phyloP scores from a whole-genome alignment of 1,139 yeast species.

The Zygotorulaspora mrakii region DNA sequence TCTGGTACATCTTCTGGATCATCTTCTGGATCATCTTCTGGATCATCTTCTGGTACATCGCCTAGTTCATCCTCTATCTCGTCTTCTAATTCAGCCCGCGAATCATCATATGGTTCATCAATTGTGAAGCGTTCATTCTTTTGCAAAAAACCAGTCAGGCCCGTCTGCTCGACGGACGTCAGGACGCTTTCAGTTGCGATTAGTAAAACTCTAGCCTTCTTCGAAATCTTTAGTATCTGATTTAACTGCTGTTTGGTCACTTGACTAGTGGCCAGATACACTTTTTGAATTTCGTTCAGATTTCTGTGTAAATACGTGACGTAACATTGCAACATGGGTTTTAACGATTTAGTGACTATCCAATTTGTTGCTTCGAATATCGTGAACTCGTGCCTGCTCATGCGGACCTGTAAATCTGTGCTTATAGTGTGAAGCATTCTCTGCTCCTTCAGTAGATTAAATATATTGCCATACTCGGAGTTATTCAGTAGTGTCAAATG shows the following conservation, averaged over 20 bases:
- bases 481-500: neutral
- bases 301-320: constrained; percentile 1
- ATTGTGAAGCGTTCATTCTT: neutral
- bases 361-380: neutral
- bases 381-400: neutral
- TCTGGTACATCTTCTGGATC: no score
- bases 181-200: neutral
- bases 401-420: neutral
- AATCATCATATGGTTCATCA: no score
- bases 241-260: neutral
- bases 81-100: no score
- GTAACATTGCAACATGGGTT: constrained; percentile 1
- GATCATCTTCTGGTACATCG: no score
- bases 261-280: neutral
- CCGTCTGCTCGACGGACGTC: neutral
- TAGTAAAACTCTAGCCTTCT: neutral
- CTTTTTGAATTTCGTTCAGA: neutral
- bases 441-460: neutral
- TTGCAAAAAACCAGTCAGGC: neutral
- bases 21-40: no score
- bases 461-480: neutral
- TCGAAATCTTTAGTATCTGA: neutral
- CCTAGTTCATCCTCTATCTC: no score
- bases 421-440: neutral
- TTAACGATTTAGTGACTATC: neutral